These are phyloP conservation scores for Lasiosphaeria ovina DNA, from an alignment of 495 filamentous ascomycete species.

Conservation along the genomic window DNA sequence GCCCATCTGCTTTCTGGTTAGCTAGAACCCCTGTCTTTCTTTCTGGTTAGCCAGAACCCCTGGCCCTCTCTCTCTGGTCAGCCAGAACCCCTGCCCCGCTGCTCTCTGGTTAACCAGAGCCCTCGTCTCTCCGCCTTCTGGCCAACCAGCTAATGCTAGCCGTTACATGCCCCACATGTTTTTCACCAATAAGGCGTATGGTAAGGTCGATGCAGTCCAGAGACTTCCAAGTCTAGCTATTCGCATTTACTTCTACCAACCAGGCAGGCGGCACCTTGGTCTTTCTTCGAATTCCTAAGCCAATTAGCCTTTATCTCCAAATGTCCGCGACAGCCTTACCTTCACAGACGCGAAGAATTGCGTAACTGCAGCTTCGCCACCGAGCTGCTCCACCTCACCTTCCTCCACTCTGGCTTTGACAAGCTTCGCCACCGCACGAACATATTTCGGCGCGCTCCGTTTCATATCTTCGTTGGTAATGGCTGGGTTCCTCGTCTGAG, in stretches of 20 bases:
- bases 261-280: neutral
- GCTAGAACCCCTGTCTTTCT: no score
- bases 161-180: no score
- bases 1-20: no score
- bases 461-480: constrained; percentile 18
- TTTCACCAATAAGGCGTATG: no score
- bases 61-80: no score
- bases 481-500: constrained; percentile 16
- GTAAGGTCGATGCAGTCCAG: constrained; percentile 1
- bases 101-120: no score
- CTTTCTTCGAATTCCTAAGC: neutral
- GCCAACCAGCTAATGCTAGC: no score
- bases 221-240: neutral
- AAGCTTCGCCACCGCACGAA: no score
- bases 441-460: no score
- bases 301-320: neutral
- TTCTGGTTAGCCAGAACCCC: no score
- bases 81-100: no score
- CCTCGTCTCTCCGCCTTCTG: no score
- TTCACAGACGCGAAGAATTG: neutral
- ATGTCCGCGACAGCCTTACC: neutral
- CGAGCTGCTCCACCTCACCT: neutral
- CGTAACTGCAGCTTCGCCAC: neutral
- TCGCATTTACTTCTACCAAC: neutral
- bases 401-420: neutral